A percentile compares a stretch with the other conserved stretches of the same genome.
phyloP scores from a whole-genome alignment of 2,329 filamentous ascomycete genomes.

The Didymella arachidicola region DNA sequence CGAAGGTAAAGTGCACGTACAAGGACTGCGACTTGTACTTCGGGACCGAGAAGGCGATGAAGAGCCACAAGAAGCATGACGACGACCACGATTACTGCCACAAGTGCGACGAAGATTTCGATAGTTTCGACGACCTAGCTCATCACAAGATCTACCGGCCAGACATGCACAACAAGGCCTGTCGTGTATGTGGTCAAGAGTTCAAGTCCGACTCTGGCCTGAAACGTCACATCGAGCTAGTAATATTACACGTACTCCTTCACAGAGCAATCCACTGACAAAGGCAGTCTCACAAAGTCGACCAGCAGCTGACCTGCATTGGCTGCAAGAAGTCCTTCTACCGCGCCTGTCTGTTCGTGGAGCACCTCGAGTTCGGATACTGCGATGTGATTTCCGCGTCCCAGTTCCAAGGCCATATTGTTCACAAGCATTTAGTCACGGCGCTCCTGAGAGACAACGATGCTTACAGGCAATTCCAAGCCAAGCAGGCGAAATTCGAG shows the following conservation, averaged over 20 bases:
- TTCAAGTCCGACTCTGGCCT: conserved; percentile 63
- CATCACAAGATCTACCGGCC: conserved; percentile 56
- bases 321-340: conserved; percentile 61
- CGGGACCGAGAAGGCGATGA: conserved; percentile 56
- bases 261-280: not conserved
- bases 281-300: conserved; percentile 56
- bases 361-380: conserved; percentile 62
- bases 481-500: conserved; percentile 41
- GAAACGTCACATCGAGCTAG: conserved; percentile 60
- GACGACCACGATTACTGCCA: conserved; percentile 57
- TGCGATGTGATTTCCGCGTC: conserved; percentile 55
- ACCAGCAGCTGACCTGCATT: conserved; percentile 61
- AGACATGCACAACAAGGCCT: conserved; percentile 58
- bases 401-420: conserved; percentile 58
- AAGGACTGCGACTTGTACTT: conserved; percentile 58
- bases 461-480: conserved; percentile 33
- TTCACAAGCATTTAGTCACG: conserved; percentile 59
- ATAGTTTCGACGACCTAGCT: conserved; percentile 54
- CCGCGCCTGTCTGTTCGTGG: conserved; percentile 58
- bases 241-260: conserved; percentile 39
- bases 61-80: conserved; percentile 58
- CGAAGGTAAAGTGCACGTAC: conserved; percentile 54
- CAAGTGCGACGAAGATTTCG: conserved; percentile 57
- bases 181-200: conserved; percentile 64
- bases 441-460: conserved; percentile 34